Percentiles rank a stretch among this genome's conserved stretches.
Evolutionary conservation across 495 filamentous ascomycete genomes (phyloP).

Genomic region (Ramalina intermedia): DNA sequence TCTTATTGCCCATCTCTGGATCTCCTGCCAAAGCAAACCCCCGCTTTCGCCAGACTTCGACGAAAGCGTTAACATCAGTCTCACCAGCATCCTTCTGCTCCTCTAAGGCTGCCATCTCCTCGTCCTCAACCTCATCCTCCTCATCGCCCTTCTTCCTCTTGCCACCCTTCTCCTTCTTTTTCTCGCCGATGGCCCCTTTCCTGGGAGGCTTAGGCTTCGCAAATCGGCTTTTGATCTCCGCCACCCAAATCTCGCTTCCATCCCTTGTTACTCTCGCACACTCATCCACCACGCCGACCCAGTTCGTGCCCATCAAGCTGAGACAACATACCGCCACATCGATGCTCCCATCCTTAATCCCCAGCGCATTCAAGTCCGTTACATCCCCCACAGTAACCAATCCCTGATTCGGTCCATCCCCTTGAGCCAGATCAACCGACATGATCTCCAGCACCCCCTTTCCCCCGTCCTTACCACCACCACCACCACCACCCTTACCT

Average conservation of each 20-base stretch:
- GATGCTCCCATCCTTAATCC: slow-evolving; percentile 47
- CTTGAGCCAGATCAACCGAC: slow-evolving; percentile 53
- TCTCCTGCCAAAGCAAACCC: slow-evolving; percentile 59
- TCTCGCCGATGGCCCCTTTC: slow-evolving; percentile 34
- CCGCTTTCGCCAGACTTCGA: slow-evolving; percentile 60
- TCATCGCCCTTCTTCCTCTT: slow-evolving; percentile 21
- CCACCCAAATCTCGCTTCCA: slow-evolving; percentile 84
- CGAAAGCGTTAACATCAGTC: slow-evolving; percentile 78
- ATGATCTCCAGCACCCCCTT: slow-evolving; percentile 52
- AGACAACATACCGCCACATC: slow-evolving; percentile 89
- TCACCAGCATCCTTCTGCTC: slow-evolving; percentile 44
- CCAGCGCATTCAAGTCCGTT: slow-evolving; percentile 47
- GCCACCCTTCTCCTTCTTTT: slow-evolving; percentile 23
- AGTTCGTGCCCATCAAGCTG: slow-evolving; percentile 97
- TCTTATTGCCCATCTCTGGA: slow-evolving; percentile 78
- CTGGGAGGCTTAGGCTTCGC: slow-evolving; percentile 41
- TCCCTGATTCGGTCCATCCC: slow-evolving; percentile 27
- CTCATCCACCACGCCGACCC: slow-evolving; percentile 74
- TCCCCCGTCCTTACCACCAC: slow-evolving; percentile 17
- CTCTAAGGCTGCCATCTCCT: slow-evolving; percentile 33
- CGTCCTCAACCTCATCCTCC: slow-evolving; percentile 26
- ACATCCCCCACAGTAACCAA: slow-evolving; percentile 82
- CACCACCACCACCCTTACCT: neutral
- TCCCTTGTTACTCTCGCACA: slow-evolving; percentile 69
- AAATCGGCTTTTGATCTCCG: slow-evolving; percentile 90